A percentile compares a stretch with the other conserved stretches of the same genome.
Conservation (phyloP, 108 stramenopile species). For the Discostella stelligeroides region DNA sequence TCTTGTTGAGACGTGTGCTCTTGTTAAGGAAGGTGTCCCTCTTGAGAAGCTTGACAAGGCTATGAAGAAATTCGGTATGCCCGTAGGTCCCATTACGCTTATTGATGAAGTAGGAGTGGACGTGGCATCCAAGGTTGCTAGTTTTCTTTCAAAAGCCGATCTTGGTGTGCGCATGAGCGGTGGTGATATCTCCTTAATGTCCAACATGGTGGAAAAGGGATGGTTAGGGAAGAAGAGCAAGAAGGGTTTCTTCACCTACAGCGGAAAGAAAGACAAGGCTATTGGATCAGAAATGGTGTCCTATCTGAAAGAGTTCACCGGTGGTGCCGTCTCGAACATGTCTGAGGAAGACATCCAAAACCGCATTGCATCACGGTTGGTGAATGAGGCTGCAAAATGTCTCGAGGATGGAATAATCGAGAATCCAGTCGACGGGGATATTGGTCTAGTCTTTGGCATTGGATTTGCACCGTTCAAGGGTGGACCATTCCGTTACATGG, state of each 20-base stretch:
- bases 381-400: constrained; percentile 98
- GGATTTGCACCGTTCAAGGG: constrained; percentile 99
- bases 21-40: constrained; percentile 85
- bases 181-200: constrained; percentile 90
- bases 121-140: constrained; percentile 92
- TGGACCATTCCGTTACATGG: constrained; percentile 97
- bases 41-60: constrained; percentile 91
- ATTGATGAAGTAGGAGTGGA: constrained; percentile 94
- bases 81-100: constrained; percentile 88
- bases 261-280: constrained; percentile 82
- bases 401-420: constrained; percentile 98
- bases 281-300: constrained; percentile 82
- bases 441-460: constrained; percentile 98
- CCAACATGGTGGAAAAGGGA: constrained; percentile 95
- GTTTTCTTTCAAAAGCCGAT: constrained; percentile 92
- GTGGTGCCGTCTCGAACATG: constrained; percentile 60
- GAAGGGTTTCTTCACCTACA: constrained; percentile 98
- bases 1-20: constrained; percentile 86
- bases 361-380: constrained; percentile 92
- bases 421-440: constrained; percentile 96
- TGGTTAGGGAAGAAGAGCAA: constrained; percentile 96
- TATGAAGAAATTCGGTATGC: constrained; percentile 92
- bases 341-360: constrained; percentile 92
- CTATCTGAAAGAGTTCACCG: constrained; percentile 73
- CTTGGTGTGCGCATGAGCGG: constrained; percentile 95